A percentile compares a stretch with the other conserved stretches of the same genome.
Conservation (phyloP, 129 eudicot species). For the Lactuca saligna region DNA sequence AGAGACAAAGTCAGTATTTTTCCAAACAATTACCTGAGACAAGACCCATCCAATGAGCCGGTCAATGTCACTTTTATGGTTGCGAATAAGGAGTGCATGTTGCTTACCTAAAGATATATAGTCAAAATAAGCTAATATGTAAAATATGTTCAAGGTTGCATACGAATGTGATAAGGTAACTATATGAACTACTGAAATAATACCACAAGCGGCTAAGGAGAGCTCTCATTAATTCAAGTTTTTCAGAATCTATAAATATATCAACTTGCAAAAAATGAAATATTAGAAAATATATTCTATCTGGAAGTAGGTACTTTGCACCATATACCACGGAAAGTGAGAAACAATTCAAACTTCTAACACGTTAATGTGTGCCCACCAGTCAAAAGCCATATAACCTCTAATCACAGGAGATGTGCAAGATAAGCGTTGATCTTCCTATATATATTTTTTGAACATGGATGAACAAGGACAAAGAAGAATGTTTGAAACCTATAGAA, state of each 20-base stretch:
- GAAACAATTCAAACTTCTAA: constrained; percentile 4
- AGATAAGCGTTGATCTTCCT: too few species aligned
- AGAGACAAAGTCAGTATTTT: neutral
- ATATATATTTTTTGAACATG: too few species aligned
- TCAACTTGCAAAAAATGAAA: constrained; percentile 49
- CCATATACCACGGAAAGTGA: neutral
- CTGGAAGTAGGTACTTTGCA: neutral
- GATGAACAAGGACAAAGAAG: too few species aligned
- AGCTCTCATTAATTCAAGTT: constrained; percentile 49
- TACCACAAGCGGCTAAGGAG: constrained; percentile 3
- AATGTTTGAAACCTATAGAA: too few species aligned
- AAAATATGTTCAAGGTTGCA: constrained; percentile 8
- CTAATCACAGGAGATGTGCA: too few species aligned
- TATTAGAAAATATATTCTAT: neutral
- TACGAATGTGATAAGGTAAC: neutral
- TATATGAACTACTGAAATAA: constrained; percentile 15
- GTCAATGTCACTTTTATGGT: constrained; percentile 86
- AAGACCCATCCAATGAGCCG: constrained; percentile 22
- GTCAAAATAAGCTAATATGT: constrained; percentile 10
- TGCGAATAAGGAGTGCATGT: constrained; percentile 68
- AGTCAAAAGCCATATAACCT: constrained; percentile 81
- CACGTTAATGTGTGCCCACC: constrained; percentile 96
- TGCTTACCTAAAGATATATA: constrained; percentile 65
- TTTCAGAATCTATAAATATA: constrained; percentile 64
- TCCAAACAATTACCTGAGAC: constrained; percentile 55